A percentile compares a stretch with the other conserved stretches of the same genome.
Evolutionary conservation across 1,284 basidiomycete genomes (phyloP).

Genomic region (Athelia psychrophila): DNA sequence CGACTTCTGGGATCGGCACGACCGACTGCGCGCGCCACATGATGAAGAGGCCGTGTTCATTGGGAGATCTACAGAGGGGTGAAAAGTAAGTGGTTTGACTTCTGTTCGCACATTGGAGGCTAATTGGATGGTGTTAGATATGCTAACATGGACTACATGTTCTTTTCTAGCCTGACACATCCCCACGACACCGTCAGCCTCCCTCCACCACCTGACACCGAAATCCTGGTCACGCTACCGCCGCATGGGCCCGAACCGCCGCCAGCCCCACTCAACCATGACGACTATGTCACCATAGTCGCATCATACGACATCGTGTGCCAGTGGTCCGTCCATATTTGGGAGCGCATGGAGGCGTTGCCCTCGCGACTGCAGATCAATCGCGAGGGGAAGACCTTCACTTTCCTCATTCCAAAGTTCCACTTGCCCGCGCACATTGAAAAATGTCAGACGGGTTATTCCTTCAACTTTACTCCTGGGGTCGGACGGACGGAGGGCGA

Average conservation of each 20-base stretch:
- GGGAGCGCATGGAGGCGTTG: not conserved
- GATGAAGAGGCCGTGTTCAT: constrained; percentile 3
- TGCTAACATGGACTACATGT: constrained; percentile 2
- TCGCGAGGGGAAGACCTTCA: not conserved
- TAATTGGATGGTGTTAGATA: not conserved
- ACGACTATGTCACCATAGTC: not conserved
- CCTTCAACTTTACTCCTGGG: constrained; percentile 6
- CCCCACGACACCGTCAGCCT: not conserved
- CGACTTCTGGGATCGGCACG: not conserved
- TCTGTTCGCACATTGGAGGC: not conserved
- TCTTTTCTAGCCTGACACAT: not conserved
- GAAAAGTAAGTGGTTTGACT: constrained; percentile 7
- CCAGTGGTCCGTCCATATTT: constrained; percentile 7
- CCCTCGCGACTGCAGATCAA: not conserved
- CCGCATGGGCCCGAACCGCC: too few relatives aligned
- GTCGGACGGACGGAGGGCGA: constrained; percentile 10
- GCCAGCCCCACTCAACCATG: too few relatives aligned
- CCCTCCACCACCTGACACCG: too few relatives aligned
- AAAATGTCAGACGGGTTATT: constrained; percentile 7
- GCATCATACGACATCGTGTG: constrained; percentile 11
- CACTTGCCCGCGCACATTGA: constrained; percentile 7
- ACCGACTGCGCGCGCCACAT: constrained; percentile 10
- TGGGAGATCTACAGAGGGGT: constrained; percentile 10
- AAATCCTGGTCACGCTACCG: too few relatives aligned
- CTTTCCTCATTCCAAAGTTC: constrained; percentile 8